Percentiles rank a stretch among this genome's conserved stretches.
Conservation (phyloP, 768 basidiomycete genomes). For the Boletellus sp. region DNA sequence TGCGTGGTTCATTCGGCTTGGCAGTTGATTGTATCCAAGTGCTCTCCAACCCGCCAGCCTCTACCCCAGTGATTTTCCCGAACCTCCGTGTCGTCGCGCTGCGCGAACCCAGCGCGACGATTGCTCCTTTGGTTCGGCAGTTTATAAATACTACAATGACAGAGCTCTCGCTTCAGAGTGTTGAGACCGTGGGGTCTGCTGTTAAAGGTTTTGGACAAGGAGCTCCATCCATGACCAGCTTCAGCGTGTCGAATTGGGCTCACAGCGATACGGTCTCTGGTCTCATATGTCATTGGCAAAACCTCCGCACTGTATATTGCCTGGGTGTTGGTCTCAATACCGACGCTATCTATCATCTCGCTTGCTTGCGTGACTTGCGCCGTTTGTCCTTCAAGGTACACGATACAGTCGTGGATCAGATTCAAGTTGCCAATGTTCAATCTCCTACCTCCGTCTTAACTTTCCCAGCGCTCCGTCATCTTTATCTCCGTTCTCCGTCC, state of each 20-base stretch:
- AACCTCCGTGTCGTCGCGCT: slow-evolving; percentile 6
- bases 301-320: slow-evolving; percentile 1
- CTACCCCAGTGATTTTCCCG: slow-evolving; percentile 2
- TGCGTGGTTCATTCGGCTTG: no score
- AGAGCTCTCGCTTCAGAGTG: not conserved
- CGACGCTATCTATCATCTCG: slow-evolving; percentile 4
- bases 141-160: slow-evolving; percentile 1
- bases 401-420: not conserved
- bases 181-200: not conserved
- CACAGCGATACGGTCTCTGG: not conserved
- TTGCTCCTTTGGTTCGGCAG: slow-evolving; percentile 10
- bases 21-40: no score
- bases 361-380: not conserved
- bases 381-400: not conserved
- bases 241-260: not conserved
- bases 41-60: no score
- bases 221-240: not conserved
- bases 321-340: not conserved
- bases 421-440: not conserved
- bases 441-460: not conserved
- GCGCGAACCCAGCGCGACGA: not conserved
- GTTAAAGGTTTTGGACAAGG: not conserved
- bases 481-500: not conserved
- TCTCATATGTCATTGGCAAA: slow-evolving; percentile 8
- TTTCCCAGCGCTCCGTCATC: not conserved